Base-by-base conservation (phyloP, 2,329 filamentous ascomycete species). In the Apiospora sp. region DNA sequence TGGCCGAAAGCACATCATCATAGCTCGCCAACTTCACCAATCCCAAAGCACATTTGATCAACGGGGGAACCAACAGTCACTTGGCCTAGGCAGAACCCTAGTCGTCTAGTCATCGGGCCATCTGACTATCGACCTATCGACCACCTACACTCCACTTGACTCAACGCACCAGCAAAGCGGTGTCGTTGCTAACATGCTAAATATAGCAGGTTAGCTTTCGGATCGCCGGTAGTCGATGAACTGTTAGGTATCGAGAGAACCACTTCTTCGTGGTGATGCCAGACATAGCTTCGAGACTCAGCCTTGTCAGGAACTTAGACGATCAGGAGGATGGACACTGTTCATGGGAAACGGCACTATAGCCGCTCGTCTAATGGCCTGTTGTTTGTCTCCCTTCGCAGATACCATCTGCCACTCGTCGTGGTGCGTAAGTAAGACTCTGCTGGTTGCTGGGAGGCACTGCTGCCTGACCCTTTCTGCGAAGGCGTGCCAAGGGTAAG, bases 121-220 rank as follows among this genome's bases (percentile, higher is more conserved):
- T 37, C 54, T 61, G 54, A 61, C 54, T 41, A 64, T 64, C 27
- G 27, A 30, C 27, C 37, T 41, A 41, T 41, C n/a, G 34, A 37
- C 58, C 10, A 64, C 34, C 58, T 22, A 64, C 34, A 41, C 58
- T 34, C 58, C 58, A 41, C 58, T 64, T 64, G 58, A 64, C 30
- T 64, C 58, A 41, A 41, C 19, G 14, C 54, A 64, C 58, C 58
- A 41, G 58, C 34, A 22, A 64, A 64, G 58, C 58, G 58, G 58
- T 64, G 58, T 64, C 58, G 58, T n/a, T 41, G 34, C 19, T n/a
- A n/a, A 41, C 58, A 64, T 22, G 30, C 58, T 64, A 64, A 64
- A 64, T 64, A 64, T 64, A 41, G 58, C 58, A 12, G 22, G 22
- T 41, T 64, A 24, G 34, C 58, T 64, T 19, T 64, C 12, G 34